These are phyloP conservation scores for Alternaria arborescens DNA, from an alignment of 2,329 filamentous ascomycete species.

Conservation along the genomic window DNA sequence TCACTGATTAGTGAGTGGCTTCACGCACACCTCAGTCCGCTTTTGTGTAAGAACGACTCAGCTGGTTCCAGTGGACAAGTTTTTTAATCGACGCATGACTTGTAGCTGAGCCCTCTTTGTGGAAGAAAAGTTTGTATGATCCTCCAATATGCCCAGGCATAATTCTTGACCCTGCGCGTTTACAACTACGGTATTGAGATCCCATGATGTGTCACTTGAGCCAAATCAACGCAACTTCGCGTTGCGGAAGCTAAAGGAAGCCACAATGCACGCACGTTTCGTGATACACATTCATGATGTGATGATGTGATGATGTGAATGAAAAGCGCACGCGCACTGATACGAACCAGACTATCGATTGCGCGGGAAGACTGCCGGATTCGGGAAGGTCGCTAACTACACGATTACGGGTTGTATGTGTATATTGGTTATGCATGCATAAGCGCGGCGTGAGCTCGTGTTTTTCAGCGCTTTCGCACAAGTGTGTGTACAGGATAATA, in stretches of 20 bases:
- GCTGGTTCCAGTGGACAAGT: background rate
- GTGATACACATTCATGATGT: background rate
- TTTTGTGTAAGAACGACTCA: background rate
- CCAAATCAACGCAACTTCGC: background rate
- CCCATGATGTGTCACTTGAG: background rate
- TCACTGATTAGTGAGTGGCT: background rate
- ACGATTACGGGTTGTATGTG: constrained; percentile 11
- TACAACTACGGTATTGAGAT: background rate
- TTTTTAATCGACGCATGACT: background rate
- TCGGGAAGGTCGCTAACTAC: background rate
- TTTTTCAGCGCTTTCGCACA: background rate
- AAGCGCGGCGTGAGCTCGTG: background rate
- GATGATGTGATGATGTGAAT: background rate
- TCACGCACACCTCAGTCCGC: background rate
- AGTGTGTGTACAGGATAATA: background rate
- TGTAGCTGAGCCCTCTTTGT: background rate
- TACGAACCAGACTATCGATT: constrained; percentile 19
- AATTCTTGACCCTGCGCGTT: background rate
- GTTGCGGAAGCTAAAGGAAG: background rate
- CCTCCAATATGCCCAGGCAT: background rate
- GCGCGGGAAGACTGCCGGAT: constrained; percentile 7
- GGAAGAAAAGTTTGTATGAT: background rate
- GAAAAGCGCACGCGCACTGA: background rate
- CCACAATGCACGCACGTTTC: background rate
- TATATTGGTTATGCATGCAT: constrained; percentile 8